These are phyloP conservation scores for Eucalyptus shirleyi DNA, from an alignment of 345 rosid species.

Conservation along the genomic window DNA sequence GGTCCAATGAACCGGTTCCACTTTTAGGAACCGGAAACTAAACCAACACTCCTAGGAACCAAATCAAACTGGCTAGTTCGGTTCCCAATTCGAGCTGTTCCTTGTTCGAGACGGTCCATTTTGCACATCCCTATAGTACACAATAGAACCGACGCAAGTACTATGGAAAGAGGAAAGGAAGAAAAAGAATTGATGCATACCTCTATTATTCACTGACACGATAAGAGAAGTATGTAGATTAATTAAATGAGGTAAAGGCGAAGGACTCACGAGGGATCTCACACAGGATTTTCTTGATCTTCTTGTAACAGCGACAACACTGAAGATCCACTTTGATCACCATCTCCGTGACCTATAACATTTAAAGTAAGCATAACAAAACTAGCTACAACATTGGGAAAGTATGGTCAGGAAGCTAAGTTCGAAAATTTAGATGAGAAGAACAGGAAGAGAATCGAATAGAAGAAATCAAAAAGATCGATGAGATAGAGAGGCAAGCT, in stretches of 20 bases:
- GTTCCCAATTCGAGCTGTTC: background rate
- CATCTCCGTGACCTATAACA: background rate
- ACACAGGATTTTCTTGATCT: conserved; percentile 57
- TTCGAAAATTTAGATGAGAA: background rate
- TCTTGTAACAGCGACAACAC: conserved; percentile 8
- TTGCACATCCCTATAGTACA: background rate
- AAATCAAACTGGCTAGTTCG: background rate
- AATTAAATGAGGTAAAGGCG: background rate
- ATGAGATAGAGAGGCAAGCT: background rate
- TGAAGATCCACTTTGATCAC: background rate
- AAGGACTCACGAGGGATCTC: conserved; percentile 50
- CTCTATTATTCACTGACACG: background rate
- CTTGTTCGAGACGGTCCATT: background rate
- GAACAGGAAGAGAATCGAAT: background rate
- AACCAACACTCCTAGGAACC: no score
- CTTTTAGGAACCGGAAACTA: background rate
- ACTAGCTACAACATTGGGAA: background rate
- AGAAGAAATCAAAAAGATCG: background rate
- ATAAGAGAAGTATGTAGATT: background rate
- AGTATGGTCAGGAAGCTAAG: background rate
- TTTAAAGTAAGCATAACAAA: background rate
- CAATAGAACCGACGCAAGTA: rapidly evolving
- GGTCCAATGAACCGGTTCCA: no score
- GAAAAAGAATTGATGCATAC: background rate
- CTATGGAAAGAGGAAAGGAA: background rate